These are phyloP conservation scores for Arthroderma sp. DNA, from an alignment of 2,329 filamentous ascomycete genomes.

Conservation along the genomic window DNA sequence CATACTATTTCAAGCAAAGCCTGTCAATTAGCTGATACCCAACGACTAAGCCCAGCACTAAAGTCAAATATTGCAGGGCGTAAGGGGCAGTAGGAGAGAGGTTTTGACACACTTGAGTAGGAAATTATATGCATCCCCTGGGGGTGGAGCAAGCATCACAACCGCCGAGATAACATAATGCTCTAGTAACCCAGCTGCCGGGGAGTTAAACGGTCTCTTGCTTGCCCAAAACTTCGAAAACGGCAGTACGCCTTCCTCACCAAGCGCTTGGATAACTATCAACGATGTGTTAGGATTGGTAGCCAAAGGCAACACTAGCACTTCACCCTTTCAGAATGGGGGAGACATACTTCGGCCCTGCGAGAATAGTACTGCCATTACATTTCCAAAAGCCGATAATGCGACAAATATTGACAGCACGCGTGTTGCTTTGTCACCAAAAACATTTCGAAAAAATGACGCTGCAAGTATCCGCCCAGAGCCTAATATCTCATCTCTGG, in stretches of 20 bases:
- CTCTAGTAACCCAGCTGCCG: slow-evolving; percentile 44
- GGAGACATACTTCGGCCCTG: slow-evolving; percentile 25
- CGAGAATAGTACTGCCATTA: slow-evolving; percentile 44
- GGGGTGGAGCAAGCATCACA: slow-evolving; percentile 52
- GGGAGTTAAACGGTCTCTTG: slow-evolving; percentile 53
- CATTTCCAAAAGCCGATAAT: slow-evolving; percentile 47
- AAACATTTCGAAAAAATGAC: slow-evolving; percentile 47
- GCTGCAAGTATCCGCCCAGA: slow-evolving; percentile 44
- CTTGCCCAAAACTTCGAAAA: slow-evolving; percentile 56
- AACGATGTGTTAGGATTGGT: neutral
- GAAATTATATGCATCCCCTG: slow-evolving; percentile 57
- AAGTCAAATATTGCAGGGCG: neutral
- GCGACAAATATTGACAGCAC: slow-evolving; percentile 50
- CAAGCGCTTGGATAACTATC: slow-evolving; percentile 42
- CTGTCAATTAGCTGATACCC: neutral
- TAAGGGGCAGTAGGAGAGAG: neutral
- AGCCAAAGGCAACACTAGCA: slow-evolving; percentile 2
- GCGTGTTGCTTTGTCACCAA: slow-evolving; percentile 40
- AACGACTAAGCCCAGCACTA: neutral
- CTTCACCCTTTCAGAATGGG: neutral
- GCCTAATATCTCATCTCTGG: slow-evolving; percentile 40
- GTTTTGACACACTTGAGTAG: slow-evolving; percentile 24
- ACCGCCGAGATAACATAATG: slow-evolving; percentile 55
- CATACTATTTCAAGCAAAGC: slow-evolving; percentile 13
- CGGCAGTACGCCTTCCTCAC: slow-evolving; percentile 55